Percentiles rank a stretch among this genome's conserved stretches.
phyloP scores from a whole-genome alignment of 2,329 filamentous ascomycete genomes.

The Sarocladium kiliense region DNA sequence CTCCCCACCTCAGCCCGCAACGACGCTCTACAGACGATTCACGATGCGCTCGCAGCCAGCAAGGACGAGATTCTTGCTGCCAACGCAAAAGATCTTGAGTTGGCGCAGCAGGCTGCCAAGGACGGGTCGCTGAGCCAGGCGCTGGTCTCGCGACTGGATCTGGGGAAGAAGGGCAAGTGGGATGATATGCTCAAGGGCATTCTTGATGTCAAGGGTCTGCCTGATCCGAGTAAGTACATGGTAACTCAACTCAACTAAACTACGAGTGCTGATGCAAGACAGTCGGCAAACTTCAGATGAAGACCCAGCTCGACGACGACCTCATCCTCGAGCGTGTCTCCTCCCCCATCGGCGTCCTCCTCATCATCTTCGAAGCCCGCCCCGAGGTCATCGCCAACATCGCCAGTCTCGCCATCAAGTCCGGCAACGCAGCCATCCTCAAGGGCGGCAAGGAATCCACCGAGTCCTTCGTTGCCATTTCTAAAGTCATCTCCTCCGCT shows the following conservation, averaged over 20 bases:
- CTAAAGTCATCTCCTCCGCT: conserved; percentile 74
- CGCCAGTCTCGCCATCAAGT: conserved; percentile 91
- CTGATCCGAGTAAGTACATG: conserved; percentile 82
- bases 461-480: conserved; percentile 90
- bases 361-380: conserved; percentile 97
- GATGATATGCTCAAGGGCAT: conserved; percentile 98
- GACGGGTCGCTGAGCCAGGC: conserved; percentile 74
- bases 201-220: conserved; percentile 74
- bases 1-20: conserved; percentile 74
- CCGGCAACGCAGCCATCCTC: conserved; percentile 91
- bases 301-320: conserved; percentile 80
- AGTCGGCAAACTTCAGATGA: conserved; percentile 81
- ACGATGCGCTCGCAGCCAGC: conserved; percentile 65
- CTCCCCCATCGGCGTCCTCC: conserved; percentile 92
- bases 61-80: conserved; percentile 77
- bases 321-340: conserved; percentile 82
- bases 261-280: background rate
- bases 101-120: conserved; percentile 67
- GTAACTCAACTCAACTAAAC: too few species aligned
- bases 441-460: conserved; percentile 97
- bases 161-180: conserved; percentile 84
- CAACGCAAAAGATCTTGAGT: conserved; percentile 76
- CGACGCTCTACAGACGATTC: conserved; percentile 76
- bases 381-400: conserved; percentile 99
- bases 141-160: conserved; percentile 81